A percentile compares a stretch with the other conserved stretches of the same genome.
Evolutionary conservation across 164 flowering plant species (phyloP).

Genomic region (Nymphaea thermarum): DNA sequence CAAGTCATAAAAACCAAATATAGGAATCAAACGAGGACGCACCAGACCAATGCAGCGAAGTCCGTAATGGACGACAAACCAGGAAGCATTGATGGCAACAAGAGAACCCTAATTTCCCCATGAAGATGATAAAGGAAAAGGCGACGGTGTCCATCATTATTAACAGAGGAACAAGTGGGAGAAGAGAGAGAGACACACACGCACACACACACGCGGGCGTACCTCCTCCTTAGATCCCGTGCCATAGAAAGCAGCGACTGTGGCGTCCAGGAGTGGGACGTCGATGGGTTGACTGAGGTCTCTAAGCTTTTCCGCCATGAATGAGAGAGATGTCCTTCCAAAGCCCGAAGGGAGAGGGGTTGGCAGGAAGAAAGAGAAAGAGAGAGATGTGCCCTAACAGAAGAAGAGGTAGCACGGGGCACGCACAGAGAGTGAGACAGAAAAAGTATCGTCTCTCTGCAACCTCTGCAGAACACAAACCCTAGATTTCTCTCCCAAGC

Average conservation of each 20-base stretch:
- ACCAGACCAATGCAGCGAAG: background rate
- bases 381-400: no score
- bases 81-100: background rate
- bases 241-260: conserved; percentile 94
- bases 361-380: no score
- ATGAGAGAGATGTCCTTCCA: no score
- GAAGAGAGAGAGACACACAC: background rate
- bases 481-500: no score
- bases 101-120: background rate
- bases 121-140: background rate
- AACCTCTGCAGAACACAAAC: no score
- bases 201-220: background rate
- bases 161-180: no score
- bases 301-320: conserved; percentile 87
- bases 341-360: no score
- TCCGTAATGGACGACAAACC: background rate
- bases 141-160: background rate
- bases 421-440: no score
- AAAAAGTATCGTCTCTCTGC: no score
- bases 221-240: conserved; percentile 99
- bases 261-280: conserved; percentile 85
- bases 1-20: no score
- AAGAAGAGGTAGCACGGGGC: no score
- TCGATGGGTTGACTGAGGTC: conserved; percentile 93
- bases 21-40: background rate